A percentile compares a stretch with the other conserved stretches of the same genome.
Conservation (phyloP, 257 asterid genomes). For the Galeopsis tetrahit region DNA sequence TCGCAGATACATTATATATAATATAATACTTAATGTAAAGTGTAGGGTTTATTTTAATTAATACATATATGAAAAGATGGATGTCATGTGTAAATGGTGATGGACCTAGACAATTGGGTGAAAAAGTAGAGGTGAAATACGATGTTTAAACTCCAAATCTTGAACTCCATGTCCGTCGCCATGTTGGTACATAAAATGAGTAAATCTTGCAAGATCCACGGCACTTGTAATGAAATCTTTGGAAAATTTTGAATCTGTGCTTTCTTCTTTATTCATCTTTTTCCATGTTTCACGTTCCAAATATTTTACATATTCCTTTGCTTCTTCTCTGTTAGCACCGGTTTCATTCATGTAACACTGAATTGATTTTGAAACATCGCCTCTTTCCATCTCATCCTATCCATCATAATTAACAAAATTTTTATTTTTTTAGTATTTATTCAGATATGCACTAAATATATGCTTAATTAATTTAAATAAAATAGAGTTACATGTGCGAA, state of each 20-base stretch:
- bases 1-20: too few relatives aligned
- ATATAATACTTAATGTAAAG: too few relatives aligned
- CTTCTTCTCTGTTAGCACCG: background rate
- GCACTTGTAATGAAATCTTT: background rate
- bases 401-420: too few relatives aligned
- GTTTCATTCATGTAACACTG: background rate
- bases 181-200: background rate
- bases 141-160: background rate
- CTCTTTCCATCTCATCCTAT: constrained; percentile 40
- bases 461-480: too few relatives aligned
- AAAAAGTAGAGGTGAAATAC: background rate
- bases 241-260: background rate
- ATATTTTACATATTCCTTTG: background rate
- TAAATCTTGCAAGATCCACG: background rate
- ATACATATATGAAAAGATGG: background rate
- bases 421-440: too few relatives aligned
- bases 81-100: too few relatives aligned
- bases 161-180: constrained; percentile 3
- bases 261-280: background rate
- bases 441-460: too few relatives aligned
- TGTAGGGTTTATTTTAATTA: too few relatives aligned
- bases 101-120: background rate
- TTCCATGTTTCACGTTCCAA: background rate
- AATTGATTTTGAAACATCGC: constrained; percentile 11
- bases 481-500: too few relatives aligned